A percentile compares a stretch with the other conserved stretches of the same genome.
These are phyloP conservation scores for Saccharum spontaneum DNA, from an alignment of 176 grass and related monocot species.

Conservation along the genomic window DNA sequence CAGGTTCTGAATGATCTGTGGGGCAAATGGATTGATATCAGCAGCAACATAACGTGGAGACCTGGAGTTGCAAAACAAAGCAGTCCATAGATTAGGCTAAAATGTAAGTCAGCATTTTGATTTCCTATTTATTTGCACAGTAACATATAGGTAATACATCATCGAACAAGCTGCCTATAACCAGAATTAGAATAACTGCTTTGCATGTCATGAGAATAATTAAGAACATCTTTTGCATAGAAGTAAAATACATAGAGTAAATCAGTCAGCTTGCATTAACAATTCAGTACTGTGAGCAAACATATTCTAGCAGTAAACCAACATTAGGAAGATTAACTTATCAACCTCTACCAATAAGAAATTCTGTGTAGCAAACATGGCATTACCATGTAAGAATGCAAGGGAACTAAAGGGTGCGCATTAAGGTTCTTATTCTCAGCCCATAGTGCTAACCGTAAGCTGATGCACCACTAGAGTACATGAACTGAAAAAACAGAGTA, in stretches of 20 bases:
- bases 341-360: background rate
- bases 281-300: background rate
- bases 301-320: background rate
- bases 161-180: background rate
- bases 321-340: background rate
- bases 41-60: slow-evolving; percentile 55
- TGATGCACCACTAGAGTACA: background rate
- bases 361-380: background rate
- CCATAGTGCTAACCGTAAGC: background rate
- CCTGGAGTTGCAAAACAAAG: slow-evolving; percentile 4
- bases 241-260: background rate
- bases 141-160: background rate
- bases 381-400: background rate
- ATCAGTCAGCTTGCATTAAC: background rate
- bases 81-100: background rate
- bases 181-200: background rate
- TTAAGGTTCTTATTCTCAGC: background rate
- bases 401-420: background rate
- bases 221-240: background rate
- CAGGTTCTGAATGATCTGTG: slow-evolving; percentile 70
- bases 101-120: background rate
- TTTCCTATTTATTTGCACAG: background rate
- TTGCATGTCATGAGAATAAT: background rate
- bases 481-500: background rate
- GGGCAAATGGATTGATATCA: slow-evolving; percentile 82